Percentiles rank a stretch among this genome's conserved stretches.
Evolutionary conservation across 2,329 filamentous ascomycete genomes (phyloP).

Genomic region (Botrytis tulipae): DNA sequence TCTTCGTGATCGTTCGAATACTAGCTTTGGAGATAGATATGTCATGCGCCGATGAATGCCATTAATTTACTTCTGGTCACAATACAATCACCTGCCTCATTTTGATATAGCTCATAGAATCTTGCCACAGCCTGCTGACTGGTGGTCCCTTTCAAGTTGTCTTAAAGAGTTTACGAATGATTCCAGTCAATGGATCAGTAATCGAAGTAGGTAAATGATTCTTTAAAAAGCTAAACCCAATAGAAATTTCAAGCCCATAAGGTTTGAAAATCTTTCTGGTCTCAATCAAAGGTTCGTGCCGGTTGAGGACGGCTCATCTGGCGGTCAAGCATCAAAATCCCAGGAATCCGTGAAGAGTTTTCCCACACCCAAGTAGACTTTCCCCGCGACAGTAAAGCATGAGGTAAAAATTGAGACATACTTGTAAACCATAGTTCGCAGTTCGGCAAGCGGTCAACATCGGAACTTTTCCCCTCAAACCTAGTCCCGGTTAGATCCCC

Average conservation of each 20-base stretch:
- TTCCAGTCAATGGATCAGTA: not conserved
- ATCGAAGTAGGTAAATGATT: not conserved
- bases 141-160: not conserved
- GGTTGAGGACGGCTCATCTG: slow-evolving; percentile 1
- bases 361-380: slow-evolving; percentile 5
- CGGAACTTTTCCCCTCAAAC: slow-evolving; percentile 5
- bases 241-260: not conserved
- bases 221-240: not conserved
- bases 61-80: not conserved
- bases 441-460: not conserved
- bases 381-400: slow-evolving; percentile 7
- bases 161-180: not conserved
- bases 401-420: not conserved
- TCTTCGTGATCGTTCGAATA: not conserved
- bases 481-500: not conserved
- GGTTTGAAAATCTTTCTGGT: not conserved
- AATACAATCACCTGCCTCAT: not conserved
- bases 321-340: not conserved
- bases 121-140: not conserved
- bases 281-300: not conserved
- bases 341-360: slow-evolving; percentile 1
- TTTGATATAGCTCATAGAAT: not conserved
- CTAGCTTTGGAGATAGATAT: not conserved
- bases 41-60: not conserved
- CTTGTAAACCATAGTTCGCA: not conserved